Conservation (phyloP, 129 eudicot genomes). For the Artemisia tridentata region DNA sequence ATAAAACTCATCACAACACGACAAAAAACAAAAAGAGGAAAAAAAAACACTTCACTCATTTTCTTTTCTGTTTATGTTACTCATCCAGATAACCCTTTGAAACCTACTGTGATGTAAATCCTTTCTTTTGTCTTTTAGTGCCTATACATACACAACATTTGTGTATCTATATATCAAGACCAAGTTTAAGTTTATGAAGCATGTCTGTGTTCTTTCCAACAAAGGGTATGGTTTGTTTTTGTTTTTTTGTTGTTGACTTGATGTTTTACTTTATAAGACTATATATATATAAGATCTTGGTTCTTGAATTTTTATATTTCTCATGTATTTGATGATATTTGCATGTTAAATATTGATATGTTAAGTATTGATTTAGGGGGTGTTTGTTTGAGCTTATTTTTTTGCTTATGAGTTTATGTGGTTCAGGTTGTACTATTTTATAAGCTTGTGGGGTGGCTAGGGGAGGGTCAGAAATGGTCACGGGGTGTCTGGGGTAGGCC, state of each 20-base stretch:
- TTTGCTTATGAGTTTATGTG: background rate
- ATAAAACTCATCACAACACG: conserved; percentile 16
- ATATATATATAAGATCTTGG: background rate
- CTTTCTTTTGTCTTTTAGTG: conserved; percentile 15
- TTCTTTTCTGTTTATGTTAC: too few relatives aligned
- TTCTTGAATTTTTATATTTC: background rate
- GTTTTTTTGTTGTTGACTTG: background rate
- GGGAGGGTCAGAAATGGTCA: too few relatives aligned
- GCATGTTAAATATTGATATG: conserved; percentile 11
- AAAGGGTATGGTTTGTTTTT: conserved; percentile 28
- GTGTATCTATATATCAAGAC: background rate
- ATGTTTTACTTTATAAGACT: background rate
- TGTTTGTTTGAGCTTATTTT: background rate
- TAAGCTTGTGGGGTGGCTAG: too few relatives aligned
- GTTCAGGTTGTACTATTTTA: background rate
- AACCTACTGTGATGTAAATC: conserved; percentile 8
- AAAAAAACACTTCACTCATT: background rate
- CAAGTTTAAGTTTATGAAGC: conserved; percentile 36
- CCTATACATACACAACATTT: background rate
- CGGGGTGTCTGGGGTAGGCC: too few relatives aligned
- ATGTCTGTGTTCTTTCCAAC: conserved; percentile 40
- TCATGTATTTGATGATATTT: background rate
- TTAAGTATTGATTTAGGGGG: background rate
- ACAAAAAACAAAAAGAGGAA: conserved; percentile 13
- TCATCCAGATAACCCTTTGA: background rate